phyloP scores from a whole-genome alignment of 2,329 filamentous ascomycete genomes.

The Coleophoma cylindrospora region DNA sequence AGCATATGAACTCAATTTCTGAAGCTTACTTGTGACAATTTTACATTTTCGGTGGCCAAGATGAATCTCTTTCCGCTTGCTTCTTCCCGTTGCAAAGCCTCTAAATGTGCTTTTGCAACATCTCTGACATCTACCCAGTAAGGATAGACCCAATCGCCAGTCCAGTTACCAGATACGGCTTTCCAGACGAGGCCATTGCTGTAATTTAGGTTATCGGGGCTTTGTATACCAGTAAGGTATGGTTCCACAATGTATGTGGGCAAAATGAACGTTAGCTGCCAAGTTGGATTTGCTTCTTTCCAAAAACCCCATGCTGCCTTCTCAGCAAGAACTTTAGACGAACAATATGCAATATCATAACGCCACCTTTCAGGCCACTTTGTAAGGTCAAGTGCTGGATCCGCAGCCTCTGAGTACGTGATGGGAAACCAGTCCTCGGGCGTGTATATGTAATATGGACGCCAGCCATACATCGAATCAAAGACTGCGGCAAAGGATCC shows the following conservation, averaged over 20 bases:
- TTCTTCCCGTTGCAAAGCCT: neutral
- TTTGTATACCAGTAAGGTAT: neutral
- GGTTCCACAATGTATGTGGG: conserved; percentile 1
- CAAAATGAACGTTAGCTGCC: neutral
- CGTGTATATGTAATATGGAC: neutral
- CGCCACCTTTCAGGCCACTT: neutral
- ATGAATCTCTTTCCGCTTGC: conserved; percentile 1
- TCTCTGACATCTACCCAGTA: conserved; percentile 2
- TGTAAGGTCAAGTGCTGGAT: neutral
- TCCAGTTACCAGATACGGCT: neutral
- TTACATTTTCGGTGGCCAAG: neutral
- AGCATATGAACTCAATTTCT: neutral
- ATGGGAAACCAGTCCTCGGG: neutral
- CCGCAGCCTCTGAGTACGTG: neutral
- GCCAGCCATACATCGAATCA: neutral
- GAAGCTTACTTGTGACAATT: neutral
- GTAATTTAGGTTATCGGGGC: neutral
- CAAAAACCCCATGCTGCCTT: neutral
- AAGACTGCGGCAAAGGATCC: conserved; percentile 1
- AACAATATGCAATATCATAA: neutral
- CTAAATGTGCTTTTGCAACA: conserved; percentile 2
- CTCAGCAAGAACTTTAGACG: conserved; percentile 2
- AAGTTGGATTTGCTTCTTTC: neutral
- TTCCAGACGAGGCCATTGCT: neutral
- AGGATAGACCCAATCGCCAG: neutral